Percentiles rank a stretch among this genome's conserved stretches.
phyloP scores from a whole-genome alignment of 2,329 filamentous ascomycete species.

The Metarhizium guizhouense region DNA sequence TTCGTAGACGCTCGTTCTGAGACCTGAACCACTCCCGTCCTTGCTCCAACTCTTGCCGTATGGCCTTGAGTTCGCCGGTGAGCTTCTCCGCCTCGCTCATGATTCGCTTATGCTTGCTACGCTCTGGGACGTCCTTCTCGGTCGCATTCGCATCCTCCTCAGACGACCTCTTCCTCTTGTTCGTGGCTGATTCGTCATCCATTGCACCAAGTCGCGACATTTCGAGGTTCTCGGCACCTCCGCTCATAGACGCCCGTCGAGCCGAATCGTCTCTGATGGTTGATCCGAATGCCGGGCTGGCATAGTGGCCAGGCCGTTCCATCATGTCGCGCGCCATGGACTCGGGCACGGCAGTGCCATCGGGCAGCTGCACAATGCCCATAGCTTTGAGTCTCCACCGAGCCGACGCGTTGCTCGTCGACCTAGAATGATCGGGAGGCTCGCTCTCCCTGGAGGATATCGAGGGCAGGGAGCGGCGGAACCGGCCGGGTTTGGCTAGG shows the following conservation, averaged over 20 bases:
- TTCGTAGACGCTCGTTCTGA: constrained; percentile 34
- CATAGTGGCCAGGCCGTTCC: background rate
- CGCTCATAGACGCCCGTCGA: constrained; percentile 3
- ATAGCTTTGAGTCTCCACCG: constrained; percentile 39
- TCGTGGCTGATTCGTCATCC: constrained; percentile 6
- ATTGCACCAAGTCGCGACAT: constrained; percentile 1
- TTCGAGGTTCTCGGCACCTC: background rate
- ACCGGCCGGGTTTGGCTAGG: constrained; percentile 20
- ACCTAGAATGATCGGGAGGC: constrained; percentile 16
- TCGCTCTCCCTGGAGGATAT: constrained; percentile 18
- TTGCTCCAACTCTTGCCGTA: constrained; percentile 37
- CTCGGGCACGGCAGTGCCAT: constrained; percentile 45
- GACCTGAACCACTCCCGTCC: constrained; percentile 36
- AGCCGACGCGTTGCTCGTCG: constrained; percentile 30
- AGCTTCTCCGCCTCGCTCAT: constrained; percentile 33
- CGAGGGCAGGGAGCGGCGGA: constrained; percentile 31
- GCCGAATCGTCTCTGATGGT: background rate
- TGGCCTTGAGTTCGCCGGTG: constrained; percentile 30
- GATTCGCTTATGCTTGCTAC: constrained; percentile 27
- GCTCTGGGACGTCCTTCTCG: constrained; percentile 8
- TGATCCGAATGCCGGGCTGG: background rate
- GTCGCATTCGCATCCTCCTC: constrained; percentile 19
- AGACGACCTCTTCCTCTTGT: constrained; percentile 23
- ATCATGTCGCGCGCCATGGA: constrained; percentile 35
- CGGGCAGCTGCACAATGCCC: constrained; percentile 42